Evolutionary conservation across 192 early-diverging fungal species (phyloP).

Genomic region (Entophlyctis luteolus): DNA sequence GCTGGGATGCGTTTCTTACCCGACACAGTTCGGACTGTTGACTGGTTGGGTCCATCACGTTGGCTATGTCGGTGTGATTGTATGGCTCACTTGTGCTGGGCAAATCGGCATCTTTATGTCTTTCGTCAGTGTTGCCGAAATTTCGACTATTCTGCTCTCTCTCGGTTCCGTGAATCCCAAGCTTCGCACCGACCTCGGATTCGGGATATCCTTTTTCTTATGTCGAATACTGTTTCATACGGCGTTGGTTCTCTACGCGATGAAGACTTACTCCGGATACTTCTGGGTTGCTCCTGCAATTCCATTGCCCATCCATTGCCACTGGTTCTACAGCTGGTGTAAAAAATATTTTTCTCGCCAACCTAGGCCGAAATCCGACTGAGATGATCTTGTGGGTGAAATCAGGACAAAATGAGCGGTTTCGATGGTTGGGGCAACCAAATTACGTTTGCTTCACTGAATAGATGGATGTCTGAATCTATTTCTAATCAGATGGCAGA

Average conservation of each 20-base stretch:
- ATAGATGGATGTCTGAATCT: too few species aligned
- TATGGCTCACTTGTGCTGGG: conserved; percentile 47
- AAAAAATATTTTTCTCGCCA: neutral
- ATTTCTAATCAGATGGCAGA: too few species aligned
- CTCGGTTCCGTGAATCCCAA: conserved; percentile 46
- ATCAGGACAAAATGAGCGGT: neutral
- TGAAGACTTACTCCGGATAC: conserved; percentile 29
- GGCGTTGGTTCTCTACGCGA: conserved; percentile 43
- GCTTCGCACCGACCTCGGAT: conserved; percentile 48
- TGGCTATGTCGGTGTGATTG: conserved; percentile 42
- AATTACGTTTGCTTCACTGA: too few species aligned
- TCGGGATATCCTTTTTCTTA: conserved; percentile 39
- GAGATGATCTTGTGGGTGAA: too few species aligned
- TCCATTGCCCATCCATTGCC: conserved; percentile 18
- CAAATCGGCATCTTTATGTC: conserved; percentile 26
- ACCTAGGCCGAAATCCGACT: too few species aligned
- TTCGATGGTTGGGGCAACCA: neutral
- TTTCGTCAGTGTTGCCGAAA: conserved; percentile 39
- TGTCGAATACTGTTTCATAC: conserved; percentile 41
- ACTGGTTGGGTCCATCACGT: conserved; percentile 65
- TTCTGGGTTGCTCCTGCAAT: conserved; percentile 23
- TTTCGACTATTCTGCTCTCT: conserved; percentile 58
- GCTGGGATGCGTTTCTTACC: conserved; percentile 54
- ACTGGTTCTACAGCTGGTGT: conserved; percentile 28
- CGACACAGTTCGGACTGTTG: conserved; percentile 48